phyloP scores from a whole-genome alignment of 331 rosid species.

The Pyracantha coccinea region DNA sequence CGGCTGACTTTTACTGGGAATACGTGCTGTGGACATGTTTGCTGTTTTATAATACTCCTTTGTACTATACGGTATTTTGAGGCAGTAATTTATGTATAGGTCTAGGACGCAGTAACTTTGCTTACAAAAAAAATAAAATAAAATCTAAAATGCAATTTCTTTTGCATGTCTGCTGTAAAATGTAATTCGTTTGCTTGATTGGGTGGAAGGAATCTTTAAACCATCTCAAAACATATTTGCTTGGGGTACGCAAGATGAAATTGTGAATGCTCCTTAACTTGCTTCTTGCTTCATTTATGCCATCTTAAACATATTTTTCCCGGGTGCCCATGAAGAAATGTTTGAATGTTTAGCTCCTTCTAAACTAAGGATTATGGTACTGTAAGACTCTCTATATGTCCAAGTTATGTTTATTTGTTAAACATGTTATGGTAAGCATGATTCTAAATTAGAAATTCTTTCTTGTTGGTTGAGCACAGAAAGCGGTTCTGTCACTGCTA shows the following conservation, averaged over 20 bases:
- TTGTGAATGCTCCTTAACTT: background rate
- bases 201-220: background rate
- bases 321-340: too few relatives aligned
- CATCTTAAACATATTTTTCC: too few relatives aligned
- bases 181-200: background rate
- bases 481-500: constrained; percentile 91
- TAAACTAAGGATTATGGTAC: background rate
- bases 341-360: background rate
- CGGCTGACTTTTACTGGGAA: background rate
- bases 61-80: background rate
- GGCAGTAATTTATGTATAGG: background rate
- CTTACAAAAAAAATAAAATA: background rate
- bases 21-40: too few relatives aligned
- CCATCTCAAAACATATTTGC: background rate
- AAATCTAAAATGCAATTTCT: background rate
- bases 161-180: background rate
- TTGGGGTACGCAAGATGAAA: background rate
- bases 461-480: constrained; percentile 55
- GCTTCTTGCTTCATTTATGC: background rate
- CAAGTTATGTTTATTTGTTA: constrained; percentile 1
- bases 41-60: background rate
- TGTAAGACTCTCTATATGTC: constrained; percentile 4
- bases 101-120: background rate
- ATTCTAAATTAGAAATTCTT: constrained; percentile 22
- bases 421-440: constrained; percentile 1